phyloP scores from a whole-genome alignment of 192 early-diverging fungal genomes.

The Podila epicladia region DNA sequence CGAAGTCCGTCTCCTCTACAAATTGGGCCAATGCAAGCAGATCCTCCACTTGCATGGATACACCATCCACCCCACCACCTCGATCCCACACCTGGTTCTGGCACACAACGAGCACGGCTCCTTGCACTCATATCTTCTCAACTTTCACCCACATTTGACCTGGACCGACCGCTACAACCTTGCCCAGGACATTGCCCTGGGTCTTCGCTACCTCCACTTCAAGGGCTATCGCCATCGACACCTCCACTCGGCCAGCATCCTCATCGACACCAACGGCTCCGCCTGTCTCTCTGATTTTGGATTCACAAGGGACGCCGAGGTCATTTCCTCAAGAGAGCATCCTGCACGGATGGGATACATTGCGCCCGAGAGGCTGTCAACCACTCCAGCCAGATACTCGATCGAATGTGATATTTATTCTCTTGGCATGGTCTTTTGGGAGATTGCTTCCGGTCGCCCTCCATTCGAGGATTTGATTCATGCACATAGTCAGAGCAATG shows the following conservation, averaged over 20 bases:
- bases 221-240: slow-evolving; percentile 52
- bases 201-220: slow-evolving; percentile 41
- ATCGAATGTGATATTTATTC: slow-evolving; percentile 49
- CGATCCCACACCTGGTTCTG: slow-evolving; percentile 28
- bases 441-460: slow-evolving; percentile 37
- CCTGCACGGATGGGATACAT: slow-evolving; percentile 45
- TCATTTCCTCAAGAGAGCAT: slow-evolving; percentile 43
- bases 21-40: slow-evolving; percentile 33
- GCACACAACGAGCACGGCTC: slow-evolving; percentile 46
- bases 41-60: slow-evolving; percentile 28
- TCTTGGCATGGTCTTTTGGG: slow-evolving; percentile 50
- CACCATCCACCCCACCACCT: slow-evolving; percentile 28
- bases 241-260: slow-evolving; percentile 41
- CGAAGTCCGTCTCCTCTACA: slow-evolving; percentile 44
- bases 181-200: slow-evolving; percentile 43
- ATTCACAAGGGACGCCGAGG: slow-evolving; percentile 33
- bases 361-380: slow-evolving; percentile 40
- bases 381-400: slow-evolving; percentile 38
- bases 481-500: slow-evolving; percentile 13
- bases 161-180: slow-evolving; percentile 51
- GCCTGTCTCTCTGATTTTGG: slow-evolving; percentile 47
- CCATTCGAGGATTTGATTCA: slow-evolving; percentile 36
- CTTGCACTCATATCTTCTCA: slow-evolving; percentile 43
- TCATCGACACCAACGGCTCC: slow-evolving; percentile 46
- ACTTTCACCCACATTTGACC: slow-evolving; percentile 43